phyloP scores from a whole-genome alignment of 1,284 basidiomycete species.

The Malassezia restricta region DNA sequence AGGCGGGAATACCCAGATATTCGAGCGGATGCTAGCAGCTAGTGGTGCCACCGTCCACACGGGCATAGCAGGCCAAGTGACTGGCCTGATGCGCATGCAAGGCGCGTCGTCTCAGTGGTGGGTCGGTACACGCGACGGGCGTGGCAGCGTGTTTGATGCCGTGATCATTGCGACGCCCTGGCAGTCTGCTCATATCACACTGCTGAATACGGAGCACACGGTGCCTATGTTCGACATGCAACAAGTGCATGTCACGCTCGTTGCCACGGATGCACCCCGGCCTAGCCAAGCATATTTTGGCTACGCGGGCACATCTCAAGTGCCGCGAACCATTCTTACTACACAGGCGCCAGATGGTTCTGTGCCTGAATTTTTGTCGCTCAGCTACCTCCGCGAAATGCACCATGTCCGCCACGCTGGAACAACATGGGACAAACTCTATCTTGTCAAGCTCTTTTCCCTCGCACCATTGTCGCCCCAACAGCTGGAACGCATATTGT shows the following conservation, averaged over 20 bases:
- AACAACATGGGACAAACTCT: constrained; percentile 20
- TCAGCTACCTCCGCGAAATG: constrained; percentile 68
- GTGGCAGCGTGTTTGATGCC: constrained; percentile 33
- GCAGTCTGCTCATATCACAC: constrained; percentile 33
- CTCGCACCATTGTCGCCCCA: constrained; percentile 56
- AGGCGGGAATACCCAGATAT: constrained; percentile 76
- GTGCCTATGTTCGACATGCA: constrained; percentile 65
- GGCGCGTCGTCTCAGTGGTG: constrained; percentile 24
- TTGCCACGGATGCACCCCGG: constrained; percentile 61
- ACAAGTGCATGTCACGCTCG: constrained; percentile 72
- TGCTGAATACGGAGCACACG: constrained; percentile 45
- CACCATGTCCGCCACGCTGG: constrained; percentile 23
- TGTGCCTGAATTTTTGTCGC: constrained; percentile 61
- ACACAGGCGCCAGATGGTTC: constrained; percentile 1
- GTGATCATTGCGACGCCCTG: constrained; percentile 42
- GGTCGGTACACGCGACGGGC: constrained; percentile 31
- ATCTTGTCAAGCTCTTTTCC: constrained; percentile 60
- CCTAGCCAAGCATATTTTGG: constrained; percentile 64
- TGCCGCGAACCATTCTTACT: constrained; percentile 64
- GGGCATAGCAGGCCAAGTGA: constrained; percentile 32
- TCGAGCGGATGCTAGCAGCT: constrained; percentile 63
- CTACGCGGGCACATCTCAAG: constrained; percentile 47
- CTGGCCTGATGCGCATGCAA: constrained; percentile 29
- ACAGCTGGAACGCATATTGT: constrained; percentile 52
- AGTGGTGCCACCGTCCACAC: constrained; percentile 51